Conservation (phyloP, 208 protist genomes). For the Wallacemonas rigidus region DNA sequence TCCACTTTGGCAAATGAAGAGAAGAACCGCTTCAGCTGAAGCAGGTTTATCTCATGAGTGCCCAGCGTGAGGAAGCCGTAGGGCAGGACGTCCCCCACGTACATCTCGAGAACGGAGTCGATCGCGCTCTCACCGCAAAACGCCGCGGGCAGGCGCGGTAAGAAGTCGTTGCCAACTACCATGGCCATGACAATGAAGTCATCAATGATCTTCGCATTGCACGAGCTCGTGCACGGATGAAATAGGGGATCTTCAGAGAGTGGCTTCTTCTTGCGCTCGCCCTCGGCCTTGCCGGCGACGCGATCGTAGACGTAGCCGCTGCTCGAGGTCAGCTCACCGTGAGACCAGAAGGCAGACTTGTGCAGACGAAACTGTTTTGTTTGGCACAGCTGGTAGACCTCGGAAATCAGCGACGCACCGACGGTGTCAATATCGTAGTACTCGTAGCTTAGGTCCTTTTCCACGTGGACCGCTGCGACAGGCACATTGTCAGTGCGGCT, state of each 20-base stretch:
- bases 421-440: constrained; percentile 79
- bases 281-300: constrained; percentile 15
- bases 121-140: constrained; percentile 82
- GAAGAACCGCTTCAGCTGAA: constrained; percentile 68
- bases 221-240: constrained; percentile 56
- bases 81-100: constrained; percentile 76
- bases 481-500: constrained; percentile 11
- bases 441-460: constrained; percentile 36
- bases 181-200: constrained; percentile 82
- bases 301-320: constrained; percentile 66
- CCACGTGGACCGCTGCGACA: constrained; percentile 8
- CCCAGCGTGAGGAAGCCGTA: constrained; percentile 80
- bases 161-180: constrained; percentile 86
- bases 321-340: constrained; percentile 32
- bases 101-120: constrained; percentile 80
- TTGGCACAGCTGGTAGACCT: constrained; percentile 67
- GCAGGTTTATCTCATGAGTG: constrained; percentile 65
- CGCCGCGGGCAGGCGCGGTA: constrained; percentile 68
- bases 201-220: constrained; percentile 84
- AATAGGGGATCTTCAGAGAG: constrained; percentile 19
- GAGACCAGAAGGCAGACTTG: constrained; percentile 14
- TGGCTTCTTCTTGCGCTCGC: background rate
- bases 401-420: constrained; percentile 56
- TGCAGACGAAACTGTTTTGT: constrained; percentile 39
- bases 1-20: constrained; percentile 67